phyloP scores from a whole-genome alignment of 345 rosid genomes.

The Populus alba region DNA sequence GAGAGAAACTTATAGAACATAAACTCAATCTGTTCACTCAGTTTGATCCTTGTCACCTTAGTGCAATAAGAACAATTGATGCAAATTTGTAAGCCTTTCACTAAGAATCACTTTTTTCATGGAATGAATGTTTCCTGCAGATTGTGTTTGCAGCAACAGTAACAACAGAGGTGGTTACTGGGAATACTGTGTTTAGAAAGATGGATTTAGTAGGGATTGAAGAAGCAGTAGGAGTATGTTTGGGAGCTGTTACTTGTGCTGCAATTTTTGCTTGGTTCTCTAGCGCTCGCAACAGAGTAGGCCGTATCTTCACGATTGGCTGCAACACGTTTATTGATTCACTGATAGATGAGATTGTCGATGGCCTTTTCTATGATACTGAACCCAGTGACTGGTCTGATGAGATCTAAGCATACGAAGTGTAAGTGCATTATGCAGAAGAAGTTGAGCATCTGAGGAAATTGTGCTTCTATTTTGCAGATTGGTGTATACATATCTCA shows the following conservation, averaged over 20 bases:
- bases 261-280: slow-evolving; percentile 80
- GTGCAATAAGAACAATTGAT: not conserved
- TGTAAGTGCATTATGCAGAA: not conserved
- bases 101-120: not conserved
- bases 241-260: slow-evolving; percentile 65
- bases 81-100: not conserved
- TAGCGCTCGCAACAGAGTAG: slow-evolving; percentile 69
- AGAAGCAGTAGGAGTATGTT: slow-evolving; percentile 61
- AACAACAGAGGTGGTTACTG: slow-evolving; percentile 64
- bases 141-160: slow-evolving; percentile 80
- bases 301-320: slow-evolving; percentile 58
- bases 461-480: not conserved
- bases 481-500: not conserved
- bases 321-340: slow-evolving; percentile 84
- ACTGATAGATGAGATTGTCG: slow-evolving; percentile 76
- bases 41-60: not conserved
- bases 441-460: not conserved
- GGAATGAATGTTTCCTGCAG: slow-evolving; percentile 30
- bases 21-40: not conserved
- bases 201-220: slow-evolving; percentile 71
- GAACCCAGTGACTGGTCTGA: slow-evolving; percentile 67
- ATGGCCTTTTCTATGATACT: slow-evolving; percentile 81
- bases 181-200: slow-evolving; percentile 74
- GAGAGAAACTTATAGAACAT: not conserved
- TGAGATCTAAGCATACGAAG: slow-evolving; percentile 32